Base-by-base conservation (phyloP, 495 filamentous ascomycete genomes). In the Podospora sp. region DNA sequence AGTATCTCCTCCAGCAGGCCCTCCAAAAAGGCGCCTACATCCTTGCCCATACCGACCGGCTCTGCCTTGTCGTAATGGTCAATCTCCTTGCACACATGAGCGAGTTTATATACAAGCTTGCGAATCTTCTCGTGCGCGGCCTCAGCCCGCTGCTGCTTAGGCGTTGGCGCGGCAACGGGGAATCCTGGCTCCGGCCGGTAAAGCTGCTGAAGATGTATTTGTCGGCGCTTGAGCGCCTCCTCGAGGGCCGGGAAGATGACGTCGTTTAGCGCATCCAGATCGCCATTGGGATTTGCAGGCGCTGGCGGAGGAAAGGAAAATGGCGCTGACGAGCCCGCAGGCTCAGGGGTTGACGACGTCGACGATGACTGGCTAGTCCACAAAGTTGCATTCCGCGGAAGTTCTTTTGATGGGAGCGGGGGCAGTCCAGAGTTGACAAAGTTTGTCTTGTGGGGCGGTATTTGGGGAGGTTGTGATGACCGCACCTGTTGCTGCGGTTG, bases 1-100 rank as follows among this genome's bases (percentile, higher is more conserved):
- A 99, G 83, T 18, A 98, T 87, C 81, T 98, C 95, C 80, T 99
- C 95, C 33, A 99, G 81, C 68, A 97, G 87, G 1, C 91, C 94
- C 76, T 99, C 95, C 33, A 98, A 79, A 69, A 97, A 95, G 0
- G 89, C 89, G 56, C 87, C 86, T 20, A 97, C 92, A 14, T 91
- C 93, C 46, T 89, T 90, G 5, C 92, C 94, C 95, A 98, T 97
- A 0, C 92, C 90, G 1, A 99, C 92, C 6, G 92, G 90, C 60
- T 89, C 89, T 55, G 87, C 86, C 73, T 86, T 88, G 75, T 99
- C 95, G 78, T 87, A 90, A 53, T 88, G 85, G 73, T 99, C 94
- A 68, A 99, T 92, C 76, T 95, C 92, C 69, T 86, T 87, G 74
- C 96, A 94, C 18, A 93, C 82, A 57, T 89, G 83, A 2, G 88